These are phyloP conservation scores for Dalbergia cochinchinensis DNA, from an alignment of 306 rosid genomes.

Conservation along the genomic window DNA sequence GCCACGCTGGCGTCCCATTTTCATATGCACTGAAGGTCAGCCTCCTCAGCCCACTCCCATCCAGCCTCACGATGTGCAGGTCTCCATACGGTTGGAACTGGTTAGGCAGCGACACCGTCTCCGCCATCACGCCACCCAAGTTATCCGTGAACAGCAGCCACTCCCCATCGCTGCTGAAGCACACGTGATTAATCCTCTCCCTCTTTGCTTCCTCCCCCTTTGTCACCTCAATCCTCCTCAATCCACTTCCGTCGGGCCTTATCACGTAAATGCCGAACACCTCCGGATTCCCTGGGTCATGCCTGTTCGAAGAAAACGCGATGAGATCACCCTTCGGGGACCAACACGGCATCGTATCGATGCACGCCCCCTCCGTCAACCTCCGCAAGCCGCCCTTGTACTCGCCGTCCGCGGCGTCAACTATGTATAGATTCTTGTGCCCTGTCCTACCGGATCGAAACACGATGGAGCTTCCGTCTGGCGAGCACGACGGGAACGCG, in stretches of 20 bases:
- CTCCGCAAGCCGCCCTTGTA: conserved; percentile 56
- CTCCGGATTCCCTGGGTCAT: conserved; percentile 52
- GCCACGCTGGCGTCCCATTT: conserved; percentile 87
- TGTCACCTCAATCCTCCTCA: conserved; percentile 70
- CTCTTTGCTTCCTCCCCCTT: conserved; percentile 52
- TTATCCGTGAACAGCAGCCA: conserved; percentile 83
- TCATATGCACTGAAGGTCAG: conserved; percentile 80
- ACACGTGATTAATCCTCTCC: conserved; percentile 90
- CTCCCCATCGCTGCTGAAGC: conserved; percentile 75
- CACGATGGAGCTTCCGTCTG: conserved; percentile 75
- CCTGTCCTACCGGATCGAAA: conserved; percentile 87
- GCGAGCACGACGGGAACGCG: conserved; percentile 84
- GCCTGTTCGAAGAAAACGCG: conserved; percentile 85
- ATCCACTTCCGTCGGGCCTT: conserved; percentile 68
- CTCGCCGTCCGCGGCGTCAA: conserved; percentile 78
- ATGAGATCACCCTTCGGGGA: conserved; percentile 85
- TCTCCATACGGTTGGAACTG: conserved; percentile 97
- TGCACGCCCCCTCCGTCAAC: conserved; percentile 80
- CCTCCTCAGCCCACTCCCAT: conserved; percentile 85
- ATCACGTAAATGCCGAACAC: conserved; percentile 76
- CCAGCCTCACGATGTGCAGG: conserved; percentile 64
- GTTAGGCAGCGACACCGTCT: conserved; percentile 80
- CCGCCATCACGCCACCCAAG: conserved; percentile 76
- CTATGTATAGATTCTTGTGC: conserved; percentile 73
- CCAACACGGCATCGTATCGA: conserved; percentile 95